Base-by-base conservation (phyloP, 192 early-diverging fungal species). In the Rhizophagus sp. region DNA sequence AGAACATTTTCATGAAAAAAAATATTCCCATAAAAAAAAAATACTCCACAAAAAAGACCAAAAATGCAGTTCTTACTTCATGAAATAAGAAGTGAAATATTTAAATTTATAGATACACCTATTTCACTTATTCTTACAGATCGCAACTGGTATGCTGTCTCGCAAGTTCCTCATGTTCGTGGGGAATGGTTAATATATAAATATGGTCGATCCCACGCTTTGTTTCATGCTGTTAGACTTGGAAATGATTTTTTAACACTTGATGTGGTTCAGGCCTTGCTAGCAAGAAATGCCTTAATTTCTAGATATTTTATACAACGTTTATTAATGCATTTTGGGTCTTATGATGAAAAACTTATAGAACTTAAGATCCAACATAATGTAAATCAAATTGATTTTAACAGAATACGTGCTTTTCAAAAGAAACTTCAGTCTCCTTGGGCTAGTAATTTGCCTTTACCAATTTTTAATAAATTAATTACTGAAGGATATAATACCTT, bases 251-350 rank as follows among this genome's bases (percentile, higher is more conserved):
- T 65, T 44, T 39, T 65, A 15, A 62, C 63, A 2, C n/a, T 77
- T 3, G 33, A 33, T 0, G n/a, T 77, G 0, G 33, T 65, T n/a
- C n/a, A 52, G 8, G 24, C 22, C 10, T 15, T 57, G 3, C 25
- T 75, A 8, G 6, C 27, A 22, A 22, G 47, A 25, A 73, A 73
- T 1, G 71, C 44, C 0, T 19, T 47, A 4, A 15, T 73, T 19
- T 47, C 50, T 30, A 50, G 73, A 75, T 75, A 75, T 24, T 62
- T 75, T 62, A 62, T 62, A 3, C 47, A 75, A 75, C 25, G 73
- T 17, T 15, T 75, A 33, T 30, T 75, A 22, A 50, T 34, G 50
- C 27, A 62, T 4, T 52, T 75, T 30, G 73, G 44, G 5, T 13
- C n/a, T 2, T 10, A 8, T 44, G 73, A 75, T 24, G 57, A 62